Percentiles rank a stretch among this genome's conserved stretches.
These are phyloP conservation scores for Camillea tinctor DNA, from an alignment of 2,329 filamentous ascomycete species.

Conservation along the genomic window DNA sequence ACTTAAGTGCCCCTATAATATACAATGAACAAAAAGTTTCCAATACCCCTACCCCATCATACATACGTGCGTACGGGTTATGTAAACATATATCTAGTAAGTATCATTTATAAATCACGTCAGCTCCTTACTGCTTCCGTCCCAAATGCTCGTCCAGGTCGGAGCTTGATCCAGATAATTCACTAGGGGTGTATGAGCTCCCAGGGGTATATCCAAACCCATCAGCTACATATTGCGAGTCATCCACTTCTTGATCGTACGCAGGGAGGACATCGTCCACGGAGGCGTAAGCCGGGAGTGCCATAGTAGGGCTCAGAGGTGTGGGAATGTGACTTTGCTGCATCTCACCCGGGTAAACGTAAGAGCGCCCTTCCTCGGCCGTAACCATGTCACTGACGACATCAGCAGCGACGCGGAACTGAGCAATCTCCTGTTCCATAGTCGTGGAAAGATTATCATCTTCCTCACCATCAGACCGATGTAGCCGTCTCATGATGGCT, in stretches of 20 bases:
- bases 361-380: constrained; percentile 39
- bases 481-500: constrained; percentile 28
- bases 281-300: constrained; percentile 33
- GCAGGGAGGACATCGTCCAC: constrained; percentile 42
- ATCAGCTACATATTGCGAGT: constrained; percentile 40
- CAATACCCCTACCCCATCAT: not conserved
- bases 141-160: constrained; percentile 29
- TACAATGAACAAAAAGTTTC: not conserved
- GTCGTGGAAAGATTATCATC: constrained; percentile 33
- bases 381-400: constrained; percentile 47
- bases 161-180: constrained; percentile 16
- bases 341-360: constrained; percentile 13
- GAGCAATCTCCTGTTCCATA: constrained; percentile 50
- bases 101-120: not conserved
- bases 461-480: constrained; percentile 27
- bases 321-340: constrained; percentile 18
- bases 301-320: constrained; percentile 29
- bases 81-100: not conserved
- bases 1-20: not conserved
- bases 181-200: constrained; percentile 26
- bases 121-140: constrained; percentile 20
- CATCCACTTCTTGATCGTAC: constrained; percentile 38
- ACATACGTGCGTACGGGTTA: not conserved
- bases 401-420: constrained; percentile 45
- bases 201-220: constrained; percentile 42